Base-by-base conservation (phyloP, 2,329 filamentous ascomycete species). In the Colletotrichum ledebouriae region DNA sequence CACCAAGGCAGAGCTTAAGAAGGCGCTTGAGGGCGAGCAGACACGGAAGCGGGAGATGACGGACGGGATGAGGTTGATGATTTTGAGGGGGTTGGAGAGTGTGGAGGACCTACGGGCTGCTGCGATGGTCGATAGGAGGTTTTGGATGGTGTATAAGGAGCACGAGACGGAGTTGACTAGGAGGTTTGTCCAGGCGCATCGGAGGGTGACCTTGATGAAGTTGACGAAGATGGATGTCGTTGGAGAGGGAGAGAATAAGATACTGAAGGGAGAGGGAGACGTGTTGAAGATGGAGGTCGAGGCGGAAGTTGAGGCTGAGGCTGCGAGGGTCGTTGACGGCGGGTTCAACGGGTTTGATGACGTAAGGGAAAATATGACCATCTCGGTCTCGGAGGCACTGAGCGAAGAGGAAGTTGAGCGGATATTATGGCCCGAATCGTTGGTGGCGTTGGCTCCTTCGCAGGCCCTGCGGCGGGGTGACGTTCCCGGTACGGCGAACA, bases 121-220 rank as follows among this genome's bases (percentile, higher is more conserved):
- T 0, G 84, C 84, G 0, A 77, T 81, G 76, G 75, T 80, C 22
- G 83, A 78, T 66, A 78, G 77, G 46, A 74, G 73, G 4, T 85
- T 84, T 69, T 85, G 84, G 44, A 75, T 76, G 6, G 80, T 80
- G 2, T 86, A 83, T 62, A 81, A 84, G 73, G 76, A 76, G 47
- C 78, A 85, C 61, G 81, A 85, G 71, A 74, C 80, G 2, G 71
- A 70, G 11, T 72, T 85, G 11, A 71, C 76, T 55, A 72, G 72
- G 56, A 74, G 71, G 17, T 64, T 79, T 33, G 67, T 77, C 39
- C 73, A 70, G 55, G 72, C 70, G 7, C 70, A 72, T 11, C 44
- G 70, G 29, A 56, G 57, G 55, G 55, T 37, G 53, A 60, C 61
- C 4, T 11, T 62, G 58, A 29, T 56, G 33, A 63, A 66, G 64